A percentile compares a stretch with the other conserved stretches of the same genome.
Conservation (phyloP, 768 basidiomycete species). For the Leccinum barrowsii region DNA sequence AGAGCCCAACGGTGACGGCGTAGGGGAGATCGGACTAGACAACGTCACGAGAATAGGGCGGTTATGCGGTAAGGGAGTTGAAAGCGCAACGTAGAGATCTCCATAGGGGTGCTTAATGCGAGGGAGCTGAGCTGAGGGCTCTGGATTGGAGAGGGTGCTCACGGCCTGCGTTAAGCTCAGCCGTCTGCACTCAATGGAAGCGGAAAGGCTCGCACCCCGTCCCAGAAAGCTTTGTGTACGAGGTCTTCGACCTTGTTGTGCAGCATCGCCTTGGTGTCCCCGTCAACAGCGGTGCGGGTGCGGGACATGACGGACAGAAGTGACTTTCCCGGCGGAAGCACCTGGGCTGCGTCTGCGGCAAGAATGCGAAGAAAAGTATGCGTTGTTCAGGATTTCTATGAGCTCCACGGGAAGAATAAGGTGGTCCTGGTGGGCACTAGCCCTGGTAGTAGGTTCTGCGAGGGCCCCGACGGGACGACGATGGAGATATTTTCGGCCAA, state of each 20-base stretch:
- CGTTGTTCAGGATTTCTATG: constrained; percentile 51
- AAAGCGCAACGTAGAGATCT: constrained; percentile 49
- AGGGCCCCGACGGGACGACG: constrained; percentile 10
- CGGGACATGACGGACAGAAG: constrained; percentile 58
- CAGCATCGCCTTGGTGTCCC: constrained; percentile 29
- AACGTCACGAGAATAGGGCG: constrained; percentile 51
- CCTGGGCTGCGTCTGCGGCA: constrained; percentile 53
- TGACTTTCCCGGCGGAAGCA: constrained; percentile 72
- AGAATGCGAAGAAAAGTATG: constrained; percentile 65
- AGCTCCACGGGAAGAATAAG: constrained; percentile 52
- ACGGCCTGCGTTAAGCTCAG: constrained; percentile 45
- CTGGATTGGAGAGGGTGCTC: constrained; percentile 51
- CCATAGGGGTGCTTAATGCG: constrained; percentile 55
- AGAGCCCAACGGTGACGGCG: constrained; percentile 64
- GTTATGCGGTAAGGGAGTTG: constrained; percentile 52
- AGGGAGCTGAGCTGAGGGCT: constrained; percentile 54
- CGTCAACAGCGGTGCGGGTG: constrained; percentile 14
- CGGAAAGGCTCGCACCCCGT: constrained; percentile 47
- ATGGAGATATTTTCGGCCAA: constrained; percentile 14
- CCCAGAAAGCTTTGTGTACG: constrained; percentile 70
- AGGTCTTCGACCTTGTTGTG: constrained; percentile 46
- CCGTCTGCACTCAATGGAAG: constrained; percentile 3
- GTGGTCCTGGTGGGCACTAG: constrained; percentile 22
- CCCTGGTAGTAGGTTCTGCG: constrained; percentile 7
- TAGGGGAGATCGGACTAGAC: constrained; percentile 60